phyloP scores from a whole-genome alignment of 345 rosid genomes.

The Syzygium grande region DNA sequence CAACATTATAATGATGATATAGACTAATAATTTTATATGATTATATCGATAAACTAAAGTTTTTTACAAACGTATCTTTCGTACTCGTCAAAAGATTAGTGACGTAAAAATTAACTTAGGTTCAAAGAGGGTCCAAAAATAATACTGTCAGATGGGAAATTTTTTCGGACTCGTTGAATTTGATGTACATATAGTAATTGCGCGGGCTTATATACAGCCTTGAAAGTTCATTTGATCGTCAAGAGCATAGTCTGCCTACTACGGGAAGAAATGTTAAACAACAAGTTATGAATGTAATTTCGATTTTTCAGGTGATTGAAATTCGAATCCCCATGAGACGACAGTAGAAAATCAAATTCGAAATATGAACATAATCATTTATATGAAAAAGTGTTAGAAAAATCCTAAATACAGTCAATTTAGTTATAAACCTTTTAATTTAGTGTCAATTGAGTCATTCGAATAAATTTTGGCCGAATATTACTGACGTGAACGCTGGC shows the following conservation, averaged over 20 bases:
- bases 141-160: background rate
- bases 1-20: background rate
- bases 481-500: too few relatives aligned
- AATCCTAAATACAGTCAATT: too few relatives aligned
- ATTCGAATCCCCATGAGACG: background rate
- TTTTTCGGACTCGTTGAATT: background rate
- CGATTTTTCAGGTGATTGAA: background rate
- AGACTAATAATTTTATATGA: background rate
- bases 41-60: background rate
- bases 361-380: background rate
- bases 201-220: background rate
- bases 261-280: background rate
- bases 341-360: background rate
- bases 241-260: accelerated
- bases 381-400: too few relatives aligned
- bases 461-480: too few relatives aligned
- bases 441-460: too few relatives aligned
- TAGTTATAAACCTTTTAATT: too few relatives aligned
- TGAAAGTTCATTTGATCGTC: background rate
- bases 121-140: background rate
- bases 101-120: background rate
- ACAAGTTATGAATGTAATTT: background rate
- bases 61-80: background rate
- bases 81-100: background rate
- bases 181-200: background rate